A percentile compares a stretch with the other conserved stretches of the same genome.
These are phyloP conservation scores for Lepidium aucheri DNA, from an alignment of 345 rosid species.

Conservation along the genomic window DNA sequence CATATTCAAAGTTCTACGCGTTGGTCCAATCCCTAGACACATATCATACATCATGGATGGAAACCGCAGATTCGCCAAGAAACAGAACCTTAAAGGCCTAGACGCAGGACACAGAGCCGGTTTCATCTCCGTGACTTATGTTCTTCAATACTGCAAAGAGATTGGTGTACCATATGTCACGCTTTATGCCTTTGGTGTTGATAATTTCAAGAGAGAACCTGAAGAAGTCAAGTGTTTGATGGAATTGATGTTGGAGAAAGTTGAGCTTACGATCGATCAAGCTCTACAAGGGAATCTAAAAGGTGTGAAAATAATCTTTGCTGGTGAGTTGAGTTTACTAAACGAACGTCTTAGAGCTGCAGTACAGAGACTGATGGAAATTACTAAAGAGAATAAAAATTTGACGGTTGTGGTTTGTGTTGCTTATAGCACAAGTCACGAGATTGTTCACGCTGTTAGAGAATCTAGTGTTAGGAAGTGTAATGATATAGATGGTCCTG, in stretches of 20 bases:
- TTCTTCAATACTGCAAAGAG: slow-evolving; percentile 56
- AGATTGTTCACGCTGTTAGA: slow-evolving; percentile 65
- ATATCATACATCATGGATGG: slow-evolving; percentile 31
- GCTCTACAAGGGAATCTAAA: slow-evolving; percentile 28
- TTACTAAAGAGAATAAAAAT: slow-evolving; percentile 36
- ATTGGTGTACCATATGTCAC: slow-evolving; percentile 52
- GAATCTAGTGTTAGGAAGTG: slow-evolving; percentile 45
- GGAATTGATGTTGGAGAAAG: slow-evolving; percentile 35
- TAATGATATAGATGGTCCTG: not conserved
- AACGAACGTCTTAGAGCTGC: slow-evolving; percentile 35
- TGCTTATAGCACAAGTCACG: slow-evolving; percentile 59
- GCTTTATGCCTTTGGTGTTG: slow-evolving; percentile 65
- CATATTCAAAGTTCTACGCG: slow-evolving; percentile 17
- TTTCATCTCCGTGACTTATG: slow-evolving; percentile 37
- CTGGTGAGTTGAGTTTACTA: slow-evolving; percentile 33
- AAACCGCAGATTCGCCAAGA: slow-evolving; percentile 26
- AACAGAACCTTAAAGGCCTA: slow-evolving; percentile 12
- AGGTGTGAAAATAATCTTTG: slow-evolving; percentile 41
- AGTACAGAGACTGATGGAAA: slow-evolving; percentile 49
- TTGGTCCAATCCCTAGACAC: slow-evolving; percentile 26
- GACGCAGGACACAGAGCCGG: slow-evolving; percentile 49
- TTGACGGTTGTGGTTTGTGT: slow-evolving; percentile 33
- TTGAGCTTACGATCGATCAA: slow-evolving; percentile 1
- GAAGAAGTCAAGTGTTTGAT: slow-evolving; percentile 58
- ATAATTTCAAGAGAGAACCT: slow-evolving; percentile 65